Evolutionary conservation across 202 grass and related monocot species (phyloP), one percentile per base, ranked within the genome.

Genomic region (Sporobolus alterniflorus): DNA sequence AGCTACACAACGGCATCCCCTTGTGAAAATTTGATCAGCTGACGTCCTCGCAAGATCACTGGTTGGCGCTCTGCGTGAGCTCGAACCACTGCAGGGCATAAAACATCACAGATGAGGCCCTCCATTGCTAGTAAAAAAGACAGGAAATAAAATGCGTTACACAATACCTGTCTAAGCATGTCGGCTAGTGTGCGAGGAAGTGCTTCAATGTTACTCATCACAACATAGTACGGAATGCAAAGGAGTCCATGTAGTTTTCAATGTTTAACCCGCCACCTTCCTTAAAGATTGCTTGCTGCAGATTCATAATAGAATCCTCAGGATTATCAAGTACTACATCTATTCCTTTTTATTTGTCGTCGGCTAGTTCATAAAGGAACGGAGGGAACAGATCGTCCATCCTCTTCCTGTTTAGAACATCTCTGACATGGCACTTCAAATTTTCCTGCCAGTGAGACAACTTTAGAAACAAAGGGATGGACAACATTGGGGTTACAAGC

Each of bases 101-200:
- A 67, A 87, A 43, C 1, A 79, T 24, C 11, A 59, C 22, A 65
- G 22, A 77, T 85, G 47, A 89, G 1, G 50, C 2, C 44, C 81
- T 76, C n/a, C 30, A 49, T 20, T 49, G 36, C 13, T 48, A 69
- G 16, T 49, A 6, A 81, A 26, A 20, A 40, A 8, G 36, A 39
- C 36, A 41, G 5, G 44, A 57, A 49, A 17, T n/a, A 82, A 34
- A 76, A 31, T 24, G 30, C 2, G 64, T 51, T 64, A 46, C 42
- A 67, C 4, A 64, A 68, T 87, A 98, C 96, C 93, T 98, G 93
- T 98, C 96, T 91, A 52, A 96, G 70, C 65, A 98, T 84, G 79
- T 98, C 96, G 68, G 93, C 93, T 68, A 98, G 72, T 25, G 96
- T 95, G 30, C 87, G 90, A 73, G 96, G 96, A 90, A 98, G 91